Evolutionary conservation across 441 rosid genomes (phyloP).

Genomic region (Eruca vesicaria): DNA sequence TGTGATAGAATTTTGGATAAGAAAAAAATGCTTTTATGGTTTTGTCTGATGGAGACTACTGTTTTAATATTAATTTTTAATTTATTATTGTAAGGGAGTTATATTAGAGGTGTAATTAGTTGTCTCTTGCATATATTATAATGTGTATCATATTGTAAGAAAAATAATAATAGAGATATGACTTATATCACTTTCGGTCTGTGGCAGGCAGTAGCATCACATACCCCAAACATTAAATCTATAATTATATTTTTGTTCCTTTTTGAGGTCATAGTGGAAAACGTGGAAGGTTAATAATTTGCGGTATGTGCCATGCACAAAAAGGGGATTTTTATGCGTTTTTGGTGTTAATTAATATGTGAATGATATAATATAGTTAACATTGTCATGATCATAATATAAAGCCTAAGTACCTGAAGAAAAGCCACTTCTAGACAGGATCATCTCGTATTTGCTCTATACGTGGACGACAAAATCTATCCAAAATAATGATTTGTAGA

Average conservation of each 20-base stretch:
- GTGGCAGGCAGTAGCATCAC: constrained; percentile 24
- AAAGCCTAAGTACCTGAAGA: not conserved
- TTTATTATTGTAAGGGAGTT: not conserved
- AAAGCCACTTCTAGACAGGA: constrained; percentile 12
- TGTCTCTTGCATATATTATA: not conserved
- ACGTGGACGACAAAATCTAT: constrained; percentile 19
- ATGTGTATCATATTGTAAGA: not conserved
- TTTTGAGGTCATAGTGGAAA: not conserved
- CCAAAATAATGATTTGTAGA: constrained; percentile 6
- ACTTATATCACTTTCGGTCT: constrained; percentile 31
- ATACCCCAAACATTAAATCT: not conserved
- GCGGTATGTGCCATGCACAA: constrained; percentile 4
- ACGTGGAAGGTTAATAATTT: constrained; percentile 29
- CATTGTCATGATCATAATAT: not conserved
- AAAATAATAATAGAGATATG: not conserved
- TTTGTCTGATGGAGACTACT: constrained; percentile 44
- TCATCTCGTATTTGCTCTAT: constrained; percentile 12
- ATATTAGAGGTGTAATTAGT: not conserved
- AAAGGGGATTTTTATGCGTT: constrained; percentile 7
- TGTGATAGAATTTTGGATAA: constrained; percentile 64
- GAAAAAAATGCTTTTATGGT: constrained; percentile 47
- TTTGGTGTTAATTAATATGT: not conserved
- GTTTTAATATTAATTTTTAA: not conserved
- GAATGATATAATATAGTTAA: no score
- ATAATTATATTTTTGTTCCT: not conserved